These are phyloP conservation scores for Aspergillus sp. DNA, from an alignment of 2,329 filamentous ascomycete genomes.

Conservation along the genomic window DNA sequence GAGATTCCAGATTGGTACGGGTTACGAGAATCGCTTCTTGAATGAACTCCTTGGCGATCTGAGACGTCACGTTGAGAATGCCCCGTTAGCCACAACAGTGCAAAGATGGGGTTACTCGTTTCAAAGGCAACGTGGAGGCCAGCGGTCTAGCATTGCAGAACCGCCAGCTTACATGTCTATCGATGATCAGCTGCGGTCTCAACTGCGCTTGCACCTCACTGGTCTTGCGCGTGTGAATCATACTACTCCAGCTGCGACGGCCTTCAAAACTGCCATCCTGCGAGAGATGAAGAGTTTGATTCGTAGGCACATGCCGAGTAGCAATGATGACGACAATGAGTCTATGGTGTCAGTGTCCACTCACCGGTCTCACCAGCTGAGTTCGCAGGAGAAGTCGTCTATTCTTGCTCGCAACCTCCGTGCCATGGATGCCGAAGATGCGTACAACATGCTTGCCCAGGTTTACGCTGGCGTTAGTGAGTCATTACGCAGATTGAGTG, in stretches of 20 bases:
- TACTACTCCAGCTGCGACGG: constrained; percentile 75
- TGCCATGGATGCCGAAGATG: constrained; percentile 77
- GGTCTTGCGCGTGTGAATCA: constrained; percentile 81
- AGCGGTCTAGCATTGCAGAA: constrained; percentile 64
- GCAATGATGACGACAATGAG: constrained; percentile 89
- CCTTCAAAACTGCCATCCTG: constrained; percentile 79
- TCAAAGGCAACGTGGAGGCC: constrained; percentile 67
- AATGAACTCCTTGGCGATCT: constrained; percentile 76
- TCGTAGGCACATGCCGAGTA: constrained; percentile 81
- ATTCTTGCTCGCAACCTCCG: constrained; percentile 85
- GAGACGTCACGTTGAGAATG: constrained; percentile 72
- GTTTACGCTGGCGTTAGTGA: constrained; percentile 89
- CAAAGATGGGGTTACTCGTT: constrained; percentile 81
- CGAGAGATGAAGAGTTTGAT: constrained; percentile 86
- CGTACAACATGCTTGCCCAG: constrained; percentile 76
- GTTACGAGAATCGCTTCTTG: constrained; percentile 79
- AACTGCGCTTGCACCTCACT: constrained; percentile 68
- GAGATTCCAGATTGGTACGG: constrained; percentile 78
- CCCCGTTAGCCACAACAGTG: constrained; percentile 71
- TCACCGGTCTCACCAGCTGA: constrained; percentile 65
- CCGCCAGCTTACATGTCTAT: constrained; percentile 78
- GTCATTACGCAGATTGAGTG: constrained; percentile 77
- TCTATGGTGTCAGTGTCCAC: constrained; percentile 87
- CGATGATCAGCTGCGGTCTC: constrained; percentile 67
- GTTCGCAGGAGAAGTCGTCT: constrained; percentile 84